Base-by-base conservation (phyloP, 1,139 yeast genomes). In the Tardiomyces depauwii region DNA sequence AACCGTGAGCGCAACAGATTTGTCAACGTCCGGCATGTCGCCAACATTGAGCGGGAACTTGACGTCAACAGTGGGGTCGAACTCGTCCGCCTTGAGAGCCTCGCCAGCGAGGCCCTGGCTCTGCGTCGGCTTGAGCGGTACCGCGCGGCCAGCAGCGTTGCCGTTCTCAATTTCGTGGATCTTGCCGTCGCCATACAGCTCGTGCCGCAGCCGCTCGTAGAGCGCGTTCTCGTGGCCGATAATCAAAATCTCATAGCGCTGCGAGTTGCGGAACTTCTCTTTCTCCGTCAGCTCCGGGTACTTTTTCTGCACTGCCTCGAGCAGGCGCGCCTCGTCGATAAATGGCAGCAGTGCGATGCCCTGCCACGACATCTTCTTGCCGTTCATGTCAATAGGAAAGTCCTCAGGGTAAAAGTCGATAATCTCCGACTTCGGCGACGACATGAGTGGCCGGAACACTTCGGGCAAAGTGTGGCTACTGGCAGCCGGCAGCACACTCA, bases 401-500 rank as follows among this genome's bases (percentile, higher is more conserved):
- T 87, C 88, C 51, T 76, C 74, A 2, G 99, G 99, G 61, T 93
- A 91, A 58, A 88, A 89, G 54, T 87, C 96, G 49, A 76, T 76
- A 55, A 91, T 89, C 30, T 96, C 95, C 5, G 97, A 89, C 47
- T 74, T 74, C 42, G 81, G 82, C 48, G 91, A 96, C 16, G 82
- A 79, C 98, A 91, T 91, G 55, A 93, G 68, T 1, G 83, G 81
- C 49, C 93, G 74, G 65, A 91, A 86, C 2, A 86, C 78, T 46
- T 76, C 80, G 0, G 99, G 99, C 40, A 93, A 70, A 4, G 84
- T 82, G 59, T 87, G 95, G n/a, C 88, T 85, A 1, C 96, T 86
- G 1, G 95, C 96, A 1, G 97, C 96, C 0, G 99, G 98, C 55
- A 93, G 69, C 19, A 93, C 98, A 57, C 96, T 83, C 96, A 93